Evolutionary conservation across 495 filamentous ascomycete species (phyloP), one percentile per base, ranked within the genome.

Genomic region (Amphirosellinia nigrospora): DNA sequence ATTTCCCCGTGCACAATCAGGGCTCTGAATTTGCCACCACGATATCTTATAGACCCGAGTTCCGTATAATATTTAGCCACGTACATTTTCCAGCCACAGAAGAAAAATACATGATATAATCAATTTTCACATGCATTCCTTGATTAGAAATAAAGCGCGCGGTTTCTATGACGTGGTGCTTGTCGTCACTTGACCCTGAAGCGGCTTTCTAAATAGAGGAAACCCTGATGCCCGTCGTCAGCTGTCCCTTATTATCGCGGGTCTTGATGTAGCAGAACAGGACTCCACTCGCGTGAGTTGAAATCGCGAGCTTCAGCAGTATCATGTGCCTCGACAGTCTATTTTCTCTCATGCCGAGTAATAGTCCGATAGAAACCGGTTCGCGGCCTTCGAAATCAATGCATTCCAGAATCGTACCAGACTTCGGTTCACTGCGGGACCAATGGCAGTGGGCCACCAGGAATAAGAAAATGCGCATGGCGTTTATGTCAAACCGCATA

Each of bases 391-490:
- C 62, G 19, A 63, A 63, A 26, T 30, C 39, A 28, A 45, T 43
- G 28, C 61, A 63, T 34, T n/a, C 61, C 41, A 41, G 16, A 53
- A 65, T 39, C n/a, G 45, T 52, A 53, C 63, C 63, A 46, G 19
- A 52, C 30, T 39, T 52, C 16, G 15, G 6, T 21, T 39, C 34
- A 7, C 8, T 26, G 46, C n/a, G 63, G 63, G 21, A 52, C 63
- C 45, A 65, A 65, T 65, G 30, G 46, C 32, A 53, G 11, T 30
- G 21, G n/a, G 32, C 43, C 6, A 52, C 45, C 45, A 45, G 19
- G 28, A 30, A 52, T 21, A n/a, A 32, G 13, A 11, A 11, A 11
- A 41, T 38, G 46, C 6, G n/a, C 21, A 34, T 53, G 4, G 30
- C 3, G 30, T 32, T 38, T 16, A 39, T 65, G 34, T 50, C 45